Conservation (phyloP, 495 filamentous ascomycete species). For the Pseudotulostoma volvatum region DNA sequence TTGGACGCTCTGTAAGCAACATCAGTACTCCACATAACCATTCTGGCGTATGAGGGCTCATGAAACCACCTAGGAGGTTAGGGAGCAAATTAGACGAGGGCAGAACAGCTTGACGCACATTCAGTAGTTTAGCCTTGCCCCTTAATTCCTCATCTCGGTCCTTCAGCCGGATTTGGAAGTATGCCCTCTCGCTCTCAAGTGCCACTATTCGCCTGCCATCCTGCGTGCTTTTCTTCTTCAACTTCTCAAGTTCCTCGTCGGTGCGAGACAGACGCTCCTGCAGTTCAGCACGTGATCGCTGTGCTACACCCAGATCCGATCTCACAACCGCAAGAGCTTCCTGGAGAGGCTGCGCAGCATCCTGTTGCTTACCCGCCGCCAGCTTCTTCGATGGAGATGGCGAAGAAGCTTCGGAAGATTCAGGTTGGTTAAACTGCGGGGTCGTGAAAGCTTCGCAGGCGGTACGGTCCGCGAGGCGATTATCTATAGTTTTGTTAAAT, state of each 20-base stretch:
- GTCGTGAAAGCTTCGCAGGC: no score
- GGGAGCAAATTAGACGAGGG: no score
- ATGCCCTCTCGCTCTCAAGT: slow-evolving; percentile 45
- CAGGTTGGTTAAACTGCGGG: slow-evolving; percentile 16
- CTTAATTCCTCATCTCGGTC: slow-evolving; percentile 76
- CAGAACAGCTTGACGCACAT: slow-evolving; percentile 36
- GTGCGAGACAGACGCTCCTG: slow-evolving; percentile 40
- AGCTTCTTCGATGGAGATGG: slow-evolving; percentile 4
- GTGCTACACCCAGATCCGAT: slow-evolving; percentile 54
- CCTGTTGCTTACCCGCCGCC: slow-evolving; percentile 1
- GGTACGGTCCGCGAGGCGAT: slow-evolving; percentile 51
- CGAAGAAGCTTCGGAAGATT: slow-evolving; percentile 14
- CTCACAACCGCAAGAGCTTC: slow-evolving; percentile 34
- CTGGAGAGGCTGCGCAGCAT: slow-evolving; percentile 11
- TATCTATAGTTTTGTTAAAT: no score
- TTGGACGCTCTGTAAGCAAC: slow-evolving; percentile 49
- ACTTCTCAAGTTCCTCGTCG: slow-evolving; percentile 42
- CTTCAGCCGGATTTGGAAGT: slow-evolving; percentile 43
- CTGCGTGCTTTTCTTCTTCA: slow-evolving; percentile 37
- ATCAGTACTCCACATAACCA: no score
- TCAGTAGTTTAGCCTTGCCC: slow-evolving; percentile 65
- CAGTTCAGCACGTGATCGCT: slow-evolving; percentile 51
- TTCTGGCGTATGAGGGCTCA: no score
- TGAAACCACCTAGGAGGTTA: no score
- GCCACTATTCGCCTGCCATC: slow-evolving; percentile 41